Conservation (phyloP, 352 stramenopile species). For the Nothophytophthora sp. region DNA sequence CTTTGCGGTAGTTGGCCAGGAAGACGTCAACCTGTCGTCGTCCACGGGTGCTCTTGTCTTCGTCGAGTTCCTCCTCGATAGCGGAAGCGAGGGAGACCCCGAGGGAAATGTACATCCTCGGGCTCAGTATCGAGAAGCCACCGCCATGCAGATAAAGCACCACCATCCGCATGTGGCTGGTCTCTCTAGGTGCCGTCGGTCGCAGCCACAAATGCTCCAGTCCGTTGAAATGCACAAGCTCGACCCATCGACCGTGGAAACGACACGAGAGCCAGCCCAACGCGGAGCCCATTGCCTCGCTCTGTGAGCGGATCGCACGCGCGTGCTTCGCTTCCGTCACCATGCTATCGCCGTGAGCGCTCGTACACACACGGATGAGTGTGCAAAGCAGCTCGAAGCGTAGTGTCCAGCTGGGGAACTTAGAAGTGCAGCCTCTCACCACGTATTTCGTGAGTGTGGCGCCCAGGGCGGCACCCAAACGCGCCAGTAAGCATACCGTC, state of each 20-base stretch:
- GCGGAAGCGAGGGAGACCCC: conserved; percentile 16
- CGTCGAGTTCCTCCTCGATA: conserved; percentile 20
- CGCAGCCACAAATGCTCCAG: conserved; percentile 39
- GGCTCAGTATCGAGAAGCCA: conserved; percentile 37
- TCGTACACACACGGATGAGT: conserved; percentile 11
- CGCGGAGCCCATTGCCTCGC: conserved; percentile 14
- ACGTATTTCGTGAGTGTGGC: conserved; percentile 17
- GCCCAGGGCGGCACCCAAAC: conserved; percentile 4
- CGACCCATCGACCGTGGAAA: conserved; percentile 9
- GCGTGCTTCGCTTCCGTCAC: conserved; percentile 16
- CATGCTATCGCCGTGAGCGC: conserved; percentile 26
- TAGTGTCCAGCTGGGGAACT: conserved; percentile 46
- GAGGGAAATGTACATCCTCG: conserved; percentile 39
- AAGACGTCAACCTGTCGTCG: conserved; percentile 35
- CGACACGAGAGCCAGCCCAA: conserved; percentile 21
- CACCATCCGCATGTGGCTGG: conserved; percentile 8
- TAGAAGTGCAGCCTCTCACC: conserved; percentile 21
- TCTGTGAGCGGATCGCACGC: conserved; percentile 25
- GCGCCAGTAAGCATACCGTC: conserved; percentile 10
- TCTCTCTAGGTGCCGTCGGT: not conserved
- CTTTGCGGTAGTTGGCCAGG: conserved; percentile 53
- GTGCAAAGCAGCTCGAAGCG: conserved; percentile 33
- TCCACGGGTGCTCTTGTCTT: not conserved
- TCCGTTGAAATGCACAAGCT: conserved; percentile 15
- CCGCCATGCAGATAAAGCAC: conserved; percentile 47